Conservation (phyloP, 202 grass and related monocot species). For the Brachypodium distachyon region DNA sequence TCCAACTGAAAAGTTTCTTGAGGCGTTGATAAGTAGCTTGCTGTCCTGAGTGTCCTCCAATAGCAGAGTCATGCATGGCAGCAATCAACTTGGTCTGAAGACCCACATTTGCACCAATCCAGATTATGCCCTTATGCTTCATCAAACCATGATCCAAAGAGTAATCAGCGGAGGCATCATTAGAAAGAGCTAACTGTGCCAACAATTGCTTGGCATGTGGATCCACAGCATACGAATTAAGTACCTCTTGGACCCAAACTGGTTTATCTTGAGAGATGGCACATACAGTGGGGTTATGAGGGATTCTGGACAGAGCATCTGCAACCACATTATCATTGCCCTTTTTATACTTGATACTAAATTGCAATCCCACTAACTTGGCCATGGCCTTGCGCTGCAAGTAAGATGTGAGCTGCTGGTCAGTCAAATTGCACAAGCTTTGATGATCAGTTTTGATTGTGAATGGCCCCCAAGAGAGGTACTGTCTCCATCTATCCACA, state of each 20-base stretch:
- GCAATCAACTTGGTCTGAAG: background rate
- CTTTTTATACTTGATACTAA: background rate
- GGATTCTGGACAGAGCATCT: background rate
- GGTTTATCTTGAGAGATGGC: fast-evolving
- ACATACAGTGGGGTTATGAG: background rate
- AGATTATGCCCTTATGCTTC: background rate
- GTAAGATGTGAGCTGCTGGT: background rate
- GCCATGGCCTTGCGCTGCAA: background rate
- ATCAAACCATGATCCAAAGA: background rate
- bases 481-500: background rate
- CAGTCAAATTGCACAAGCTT: background rate
- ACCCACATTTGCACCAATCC: background rate
- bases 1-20: background rate
- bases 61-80: background rate
- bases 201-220: background rate
- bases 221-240: background rate
- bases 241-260: background rate
- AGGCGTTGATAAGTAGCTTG: background rate
- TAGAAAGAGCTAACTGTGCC: too few species aligned
- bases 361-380: too few species aligned
- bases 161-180: fast-evolving
- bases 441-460: background rate
- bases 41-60: background rate
- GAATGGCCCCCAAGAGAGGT: background rate
- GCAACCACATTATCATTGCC: background rate